Percentiles rank a stretch among this genome's conserved stretches.
These are phyloP conservation scores for Erythrobasidium hasegawianum DNA, from an alignment of 1,284 basidiomycete species.

Conservation along the genomic window DNA sequence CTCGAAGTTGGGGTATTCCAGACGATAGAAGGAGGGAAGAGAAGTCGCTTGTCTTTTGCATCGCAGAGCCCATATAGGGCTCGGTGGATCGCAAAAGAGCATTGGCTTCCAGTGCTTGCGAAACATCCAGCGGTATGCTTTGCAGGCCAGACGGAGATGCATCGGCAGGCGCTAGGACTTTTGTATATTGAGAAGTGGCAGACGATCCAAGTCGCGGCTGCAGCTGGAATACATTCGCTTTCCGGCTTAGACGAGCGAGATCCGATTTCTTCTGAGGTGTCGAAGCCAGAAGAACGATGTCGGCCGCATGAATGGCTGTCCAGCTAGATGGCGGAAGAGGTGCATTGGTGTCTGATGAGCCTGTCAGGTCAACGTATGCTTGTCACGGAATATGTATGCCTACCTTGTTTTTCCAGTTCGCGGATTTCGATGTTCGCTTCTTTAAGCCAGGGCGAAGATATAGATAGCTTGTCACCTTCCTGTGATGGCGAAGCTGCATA, in stretches of 20 bases:
- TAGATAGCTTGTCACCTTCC: neutral
- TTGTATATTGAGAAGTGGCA: neutral
- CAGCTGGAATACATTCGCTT: slow-evolving; percentile 16
- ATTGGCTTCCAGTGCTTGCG: slow-evolving; percentile 23
- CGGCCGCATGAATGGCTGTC: slow-evolving; percentile 23
- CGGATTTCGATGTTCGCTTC: neutral
- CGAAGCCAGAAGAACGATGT: slow-evolving; percentile 15
- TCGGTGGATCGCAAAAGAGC: neutral
- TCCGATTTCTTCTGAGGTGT: slow-evolving; percentile 4
- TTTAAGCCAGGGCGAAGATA: neutral
- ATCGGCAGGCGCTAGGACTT: neutral
- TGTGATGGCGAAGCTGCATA: neutral
- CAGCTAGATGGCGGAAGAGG: neutral
- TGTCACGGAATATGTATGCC: no score
- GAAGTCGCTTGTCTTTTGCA: slow-evolving; percentile 7
- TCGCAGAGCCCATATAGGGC: neutral
- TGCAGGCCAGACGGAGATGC: neutral
- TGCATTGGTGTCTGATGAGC: neutral
- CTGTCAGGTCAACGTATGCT: no score
- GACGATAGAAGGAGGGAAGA: slow-evolving; percentile 13
- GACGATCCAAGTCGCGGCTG: no score
- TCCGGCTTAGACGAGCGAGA: slow-evolving; percentile 13
- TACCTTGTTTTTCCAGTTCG: neutral
- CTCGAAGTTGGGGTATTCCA: slow-evolving; percentile 22
- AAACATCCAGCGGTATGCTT: slow-evolving; percentile 8